Conservation (phyloP, 805 yeast species). For the Metschnikowia drakensbergensis region DNA sequence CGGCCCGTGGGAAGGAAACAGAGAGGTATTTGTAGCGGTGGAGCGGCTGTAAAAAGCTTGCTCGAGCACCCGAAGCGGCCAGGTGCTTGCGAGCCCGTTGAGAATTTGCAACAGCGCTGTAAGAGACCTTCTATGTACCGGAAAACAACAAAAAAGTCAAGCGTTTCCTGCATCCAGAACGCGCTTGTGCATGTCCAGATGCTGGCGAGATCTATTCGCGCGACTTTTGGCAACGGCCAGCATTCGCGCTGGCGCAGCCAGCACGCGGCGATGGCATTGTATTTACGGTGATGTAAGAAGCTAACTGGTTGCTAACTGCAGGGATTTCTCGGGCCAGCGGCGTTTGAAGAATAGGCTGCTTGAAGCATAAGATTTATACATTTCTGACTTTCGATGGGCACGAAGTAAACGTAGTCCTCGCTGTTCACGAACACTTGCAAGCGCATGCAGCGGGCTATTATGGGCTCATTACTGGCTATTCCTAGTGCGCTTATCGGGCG, state of each 20-base stretch:
- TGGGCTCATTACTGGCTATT: no score
- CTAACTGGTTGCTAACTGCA: no score
- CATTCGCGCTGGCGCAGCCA: conserved; percentile 1
- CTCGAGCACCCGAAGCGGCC: not conserved
- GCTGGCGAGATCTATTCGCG: conserved; percentile 1
- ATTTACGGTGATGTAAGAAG: no score
- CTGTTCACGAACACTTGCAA: no score
- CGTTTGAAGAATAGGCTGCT: no score
- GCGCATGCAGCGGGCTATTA: no score
- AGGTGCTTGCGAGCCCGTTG: not conserved
- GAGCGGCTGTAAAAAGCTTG: not conserved
- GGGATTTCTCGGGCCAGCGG: no score
- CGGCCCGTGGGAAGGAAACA: not conserved
- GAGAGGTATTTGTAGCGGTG: not conserved
- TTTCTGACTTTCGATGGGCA: no score
- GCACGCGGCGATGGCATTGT: not conserved
- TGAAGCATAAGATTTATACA: no score
- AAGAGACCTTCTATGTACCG: not conserved
- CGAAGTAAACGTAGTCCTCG: no score
- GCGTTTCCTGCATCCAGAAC: not conserved
- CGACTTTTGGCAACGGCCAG: conserved; percentile 3
- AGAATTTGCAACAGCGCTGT: conserved; percentile 3
- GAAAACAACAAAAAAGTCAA: not conserved
- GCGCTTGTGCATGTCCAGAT: not conserved
- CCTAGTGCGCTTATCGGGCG: no score